Evolutionary conservation across 2,329 filamentous ascomycete species (phyloP).

Genomic region (Phyllosticta paracitricarpa): DNA sequence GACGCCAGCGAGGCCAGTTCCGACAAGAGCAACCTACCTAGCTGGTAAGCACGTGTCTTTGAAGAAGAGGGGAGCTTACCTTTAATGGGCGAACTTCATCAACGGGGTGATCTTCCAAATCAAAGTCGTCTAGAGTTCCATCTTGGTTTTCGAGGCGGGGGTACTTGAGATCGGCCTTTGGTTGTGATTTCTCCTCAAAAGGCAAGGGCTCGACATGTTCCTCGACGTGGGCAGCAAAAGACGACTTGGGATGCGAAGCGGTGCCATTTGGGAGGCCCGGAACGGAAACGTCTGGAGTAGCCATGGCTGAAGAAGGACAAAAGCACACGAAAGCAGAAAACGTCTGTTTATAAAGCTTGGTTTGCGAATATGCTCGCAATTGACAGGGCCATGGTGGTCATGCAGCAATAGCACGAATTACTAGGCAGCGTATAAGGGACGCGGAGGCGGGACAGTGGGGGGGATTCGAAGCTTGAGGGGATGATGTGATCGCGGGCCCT

Average conservation of each 20-base stretch:
- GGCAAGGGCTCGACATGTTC: neutral
- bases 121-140: constrained; percentile 14
- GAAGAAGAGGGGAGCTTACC: neutral
- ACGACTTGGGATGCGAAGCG: neutral
- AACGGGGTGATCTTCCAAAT: constrained; percentile 21
- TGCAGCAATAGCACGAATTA: neutral
- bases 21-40: constrained; percentile 50
- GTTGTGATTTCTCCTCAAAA: neutral
- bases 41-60: constrained; percentile 16
- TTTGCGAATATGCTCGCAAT: neutral
- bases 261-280: neutral
- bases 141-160: neutral
- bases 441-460: constrained; percentile 1
- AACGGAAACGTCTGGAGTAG: neutral
- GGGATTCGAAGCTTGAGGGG: neutral
- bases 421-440: neutral
- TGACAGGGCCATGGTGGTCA: constrained; percentile 5
- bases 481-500: constrained; percentile 6
- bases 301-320: neutral
- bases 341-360: neutral
- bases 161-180: neutral
- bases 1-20: constrained; percentile 54
- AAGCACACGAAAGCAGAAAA: neutral
- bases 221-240: neutral
- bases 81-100: constrained; percentile 22